phyloP scores from a whole-genome alignment of 306 rosid species.

The Malus asiatica region DNA sequence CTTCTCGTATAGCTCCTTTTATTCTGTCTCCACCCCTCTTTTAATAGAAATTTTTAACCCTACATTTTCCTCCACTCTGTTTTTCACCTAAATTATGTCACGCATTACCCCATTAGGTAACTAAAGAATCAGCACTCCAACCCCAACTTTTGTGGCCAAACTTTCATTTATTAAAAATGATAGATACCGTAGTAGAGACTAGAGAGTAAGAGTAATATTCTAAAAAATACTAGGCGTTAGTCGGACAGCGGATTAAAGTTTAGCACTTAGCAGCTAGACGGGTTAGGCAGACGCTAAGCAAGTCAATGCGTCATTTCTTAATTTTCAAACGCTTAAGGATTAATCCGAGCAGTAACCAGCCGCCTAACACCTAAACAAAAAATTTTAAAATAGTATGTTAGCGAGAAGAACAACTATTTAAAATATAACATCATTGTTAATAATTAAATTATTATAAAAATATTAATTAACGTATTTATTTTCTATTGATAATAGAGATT shows the following conservation, averaged over 20 bases:
- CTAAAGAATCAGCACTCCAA: not conserved
- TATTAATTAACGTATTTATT: too few relatives aligned
- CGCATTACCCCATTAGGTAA: constrained; percentile 11
- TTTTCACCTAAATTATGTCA: not conserved
- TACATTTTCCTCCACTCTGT: not conserved
- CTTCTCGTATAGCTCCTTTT: constrained; percentile 7
- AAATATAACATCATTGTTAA: too few relatives aligned
- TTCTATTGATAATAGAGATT: too few relatives aligned
- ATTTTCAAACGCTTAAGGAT: too few relatives aligned
- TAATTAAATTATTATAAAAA: too few relatives aligned
- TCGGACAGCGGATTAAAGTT: accelerated
- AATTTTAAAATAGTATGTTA: too few relatives aligned
- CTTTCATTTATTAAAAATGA: not conserved
- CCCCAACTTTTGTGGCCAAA: not conserved
- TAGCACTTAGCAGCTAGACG: accelerated
- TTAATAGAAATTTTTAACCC: not conserved
- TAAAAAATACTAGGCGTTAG: accelerated
- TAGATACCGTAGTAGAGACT: not conserved
- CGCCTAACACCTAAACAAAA: accelerated
- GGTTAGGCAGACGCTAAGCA: too few relatives aligned
- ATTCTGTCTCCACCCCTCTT: not conserved
- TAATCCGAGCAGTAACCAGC: too few relatives aligned
- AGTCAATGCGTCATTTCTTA: too few relatives aligned
- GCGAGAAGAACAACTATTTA: too few relatives aligned
- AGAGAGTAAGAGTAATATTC: too few relatives aligned